These are phyloP conservation scores for Ophiostoma ips DNA, from an alignment of 2,329 filamentous ascomycete species.

Conservation along the genomic window DNA sequence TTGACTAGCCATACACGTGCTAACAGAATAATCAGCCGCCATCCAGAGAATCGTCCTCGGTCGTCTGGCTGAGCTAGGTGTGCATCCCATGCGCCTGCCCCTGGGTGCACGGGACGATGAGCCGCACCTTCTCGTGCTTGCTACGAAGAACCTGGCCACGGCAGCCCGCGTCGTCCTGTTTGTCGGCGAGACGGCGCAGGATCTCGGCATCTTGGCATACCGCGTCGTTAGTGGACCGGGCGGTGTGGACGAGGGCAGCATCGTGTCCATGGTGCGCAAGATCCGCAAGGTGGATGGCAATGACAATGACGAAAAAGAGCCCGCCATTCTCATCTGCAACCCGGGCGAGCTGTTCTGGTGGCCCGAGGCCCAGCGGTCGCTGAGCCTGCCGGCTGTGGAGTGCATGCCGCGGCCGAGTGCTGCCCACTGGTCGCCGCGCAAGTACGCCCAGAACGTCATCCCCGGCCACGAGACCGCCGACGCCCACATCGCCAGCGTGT, in stretches of 20 bases:
- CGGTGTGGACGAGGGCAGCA: slow-evolving; percentile 56
- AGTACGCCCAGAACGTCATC: slow-evolving; percentile 47
- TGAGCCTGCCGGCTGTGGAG: slow-evolving; percentile 45
- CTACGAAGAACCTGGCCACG: slow-evolving; percentile 34
- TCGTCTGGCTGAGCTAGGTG: slow-evolving; percentile 47
- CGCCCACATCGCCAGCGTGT: slow-evolving; percentile 53
- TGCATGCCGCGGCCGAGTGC: slow-evolving; percentile 48
- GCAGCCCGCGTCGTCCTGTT: slow-evolving; percentile 56
- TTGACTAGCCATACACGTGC: neutral
- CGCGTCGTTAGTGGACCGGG: slow-evolving; percentile 49
- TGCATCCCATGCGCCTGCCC: slow-evolving; percentile 50
- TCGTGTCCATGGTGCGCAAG: slow-evolving; percentile 43
- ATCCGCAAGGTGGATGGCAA: neutral
- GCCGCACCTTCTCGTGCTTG: slow-evolving; percentile 57
- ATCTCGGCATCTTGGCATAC: slow-evolving; percentile 62
- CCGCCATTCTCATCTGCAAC: slow-evolving; percentile 61
- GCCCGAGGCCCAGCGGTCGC: slow-evolving; percentile 42
- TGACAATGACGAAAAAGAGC: slow-evolving; percentile 7
- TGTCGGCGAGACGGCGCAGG: slow-evolving; percentile 57
- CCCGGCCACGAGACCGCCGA: slow-evolving; percentile 39
- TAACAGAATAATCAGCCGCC: slow-evolving; percentile 34
- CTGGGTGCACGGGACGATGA: slow-evolving; percentile 29
- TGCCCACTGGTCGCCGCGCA: slow-evolving; percentile 36
- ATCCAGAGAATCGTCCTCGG: slow-evolving; percentile 44
- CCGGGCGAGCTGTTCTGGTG: slow-evolving; percentile 67